Evolutionary conservation across 306 rosid genomes (phyloP), one percentile per base, ranked within the genome.

Genomic region (Casuarina cunninghamiana): DNA sequence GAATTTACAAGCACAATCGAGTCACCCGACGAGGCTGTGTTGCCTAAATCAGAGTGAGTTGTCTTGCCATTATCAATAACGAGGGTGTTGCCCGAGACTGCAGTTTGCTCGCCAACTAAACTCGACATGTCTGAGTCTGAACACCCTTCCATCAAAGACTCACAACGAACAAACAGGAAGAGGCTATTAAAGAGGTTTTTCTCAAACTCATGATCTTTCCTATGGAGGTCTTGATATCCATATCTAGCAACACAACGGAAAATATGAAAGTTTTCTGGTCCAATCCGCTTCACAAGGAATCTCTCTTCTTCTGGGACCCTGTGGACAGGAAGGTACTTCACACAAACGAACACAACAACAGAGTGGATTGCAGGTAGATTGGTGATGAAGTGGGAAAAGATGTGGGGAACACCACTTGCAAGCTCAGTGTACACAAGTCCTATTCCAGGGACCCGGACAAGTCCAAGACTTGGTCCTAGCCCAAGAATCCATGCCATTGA

Each of bases 401-500:
- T 96, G 82, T 81, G 93, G 48, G 99, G 99, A 12, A 96, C 98
- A 37, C 99, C 99, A 16, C 96, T 93, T 35, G 99, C 94, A 1
- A 96, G 96, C 84, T 96, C 98, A 0, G 97, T 96, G 85, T 96
- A 96, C 80, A 96, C 99, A 48, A 96, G 91, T 67, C 99, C 99
- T 1, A 96, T 88, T 45, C 99, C 99, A 0, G 99, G 99, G 54
- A 96, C 99, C 6, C 99, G 98, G 53, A 95, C 97, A 0, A 95
- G 90, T 80, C 97, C 99, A 76, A 95, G 82, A 84, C 99, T 91
- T 1, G 99, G 97, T 44, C 99, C 99, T 58, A 96, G 98, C 1
- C 99, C 98, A 0, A 96, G 97, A 87, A 96, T 86, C 99, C 99
- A 96, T 48, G 97, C 97, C 97, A 91, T 89, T 12, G 99, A 95